These are phyloP conservation scores for Lentinus brumalis DNA, from an alignment of 768 basidiomycete species.

Conservation along the genomic window DNA sequence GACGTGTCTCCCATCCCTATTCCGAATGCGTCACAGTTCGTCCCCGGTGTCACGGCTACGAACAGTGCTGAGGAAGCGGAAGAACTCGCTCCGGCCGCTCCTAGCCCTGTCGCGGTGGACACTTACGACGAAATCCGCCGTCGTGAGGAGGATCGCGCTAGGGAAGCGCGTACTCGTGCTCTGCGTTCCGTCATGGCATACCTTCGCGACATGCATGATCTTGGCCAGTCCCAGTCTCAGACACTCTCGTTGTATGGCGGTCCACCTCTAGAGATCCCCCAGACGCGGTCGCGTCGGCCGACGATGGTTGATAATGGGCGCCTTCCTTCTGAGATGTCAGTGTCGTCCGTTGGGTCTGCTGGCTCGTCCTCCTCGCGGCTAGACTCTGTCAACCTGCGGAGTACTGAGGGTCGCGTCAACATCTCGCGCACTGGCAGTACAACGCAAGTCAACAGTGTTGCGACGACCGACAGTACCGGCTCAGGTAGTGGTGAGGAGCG, in stretches of 20 bases:
- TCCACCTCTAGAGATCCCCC: slow-evolving; percentile 44
- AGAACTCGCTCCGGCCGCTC: slow-evolving; percentile 21
- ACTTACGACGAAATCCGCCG: slow-evolving; percentile 51
- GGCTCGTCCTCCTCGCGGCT: slow-evolving; percentile 39
- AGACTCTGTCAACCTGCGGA: slow-evolving; percentile 61
- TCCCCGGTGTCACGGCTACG: slow-evolving; percentile 50
- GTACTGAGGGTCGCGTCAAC: slow-evolving; percentile 62
- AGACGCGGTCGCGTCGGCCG: slow-evolving; percentile 60
- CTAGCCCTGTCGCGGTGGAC: slow-evolving; percentile 39
- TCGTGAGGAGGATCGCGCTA: slow-evolving; percentile 70
- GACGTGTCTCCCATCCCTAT: slow-evolving; percentile 69
- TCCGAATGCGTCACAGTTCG: slow-evolving; percentile 63
- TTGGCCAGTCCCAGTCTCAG: slow-evolving; percentile 65
- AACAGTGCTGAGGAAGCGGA: slow-evolving; percentile 38
- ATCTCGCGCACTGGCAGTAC: slow-evolving; percentile 57
- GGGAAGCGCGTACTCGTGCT: slow-evolving; percentile 76
- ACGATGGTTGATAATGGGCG: slow-evolving; percentile 63
- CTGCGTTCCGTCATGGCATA: slow-evolving; percentile 95
- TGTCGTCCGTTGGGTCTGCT: slow-evolving; percentile 40
- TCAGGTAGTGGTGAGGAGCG: slow-evolving; percentile 66
- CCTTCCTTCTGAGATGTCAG: slow-evolving; percentile 49
- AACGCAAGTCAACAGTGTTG: slow-evolving; percentile 72
- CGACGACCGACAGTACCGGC: slow-evolving; percentile 72
- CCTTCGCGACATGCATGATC: slow-evolving; percentile 92
- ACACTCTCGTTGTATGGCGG: slow-evolving; percentile 61